These are phyloP conservation scores for Clavulina sp. DNA, from an alignment of 768 basidiomycete genomes.

Conservation along the genomic window DNA sequence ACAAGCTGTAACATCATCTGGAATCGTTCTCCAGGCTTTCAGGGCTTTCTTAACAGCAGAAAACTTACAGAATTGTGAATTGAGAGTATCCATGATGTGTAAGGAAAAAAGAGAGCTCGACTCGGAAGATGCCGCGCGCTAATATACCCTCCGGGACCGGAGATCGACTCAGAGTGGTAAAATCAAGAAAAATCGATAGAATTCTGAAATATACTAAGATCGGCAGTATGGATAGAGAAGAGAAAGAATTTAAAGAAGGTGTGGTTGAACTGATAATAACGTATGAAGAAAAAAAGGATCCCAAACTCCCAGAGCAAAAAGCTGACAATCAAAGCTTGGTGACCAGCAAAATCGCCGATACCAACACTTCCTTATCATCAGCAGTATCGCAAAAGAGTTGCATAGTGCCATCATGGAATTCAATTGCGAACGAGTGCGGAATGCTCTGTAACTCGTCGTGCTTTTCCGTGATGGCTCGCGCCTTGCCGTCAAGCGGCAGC, in stretches of 20 bases:
- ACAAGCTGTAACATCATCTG: too few species aligned
- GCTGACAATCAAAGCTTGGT: not conserved
- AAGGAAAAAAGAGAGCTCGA: too few species aligned
- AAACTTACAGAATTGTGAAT: too few species aligned
- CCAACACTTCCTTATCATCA: conserved; percentile 11
- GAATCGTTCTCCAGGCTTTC: too few species aligned
- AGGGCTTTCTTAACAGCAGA: too few species aligned
- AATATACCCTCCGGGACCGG: too few species aligned
- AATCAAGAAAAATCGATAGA: too few species aligned
- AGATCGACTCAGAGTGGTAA: too few species aligned
- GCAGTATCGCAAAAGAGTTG: conserved; percentile 28
- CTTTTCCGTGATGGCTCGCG: conserved; percentile 37
- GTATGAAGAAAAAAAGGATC: not conserved
- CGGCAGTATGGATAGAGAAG: too few species aligned
- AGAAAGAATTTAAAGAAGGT: not conserved
- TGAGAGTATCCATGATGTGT: too few species aligned
- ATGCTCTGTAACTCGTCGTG: conserved; percentile 48
- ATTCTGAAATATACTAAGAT: not conserved
- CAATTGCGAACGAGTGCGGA: conserved; percentile 46
- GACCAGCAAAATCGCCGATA: not conserved
- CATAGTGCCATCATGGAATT: conserved; percentile 30
- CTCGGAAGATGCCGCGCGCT: too few species aligned
- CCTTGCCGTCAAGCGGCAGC: conserved; percentile 26
- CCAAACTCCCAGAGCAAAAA: not conserved
- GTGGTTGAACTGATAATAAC: not conserved